These are phyloP conservation scores for Stachybotrys chartarum DNA, from an alignment of 2,329 filamentous ascomycete genomes.

Conservation along the genomic window DNA sequence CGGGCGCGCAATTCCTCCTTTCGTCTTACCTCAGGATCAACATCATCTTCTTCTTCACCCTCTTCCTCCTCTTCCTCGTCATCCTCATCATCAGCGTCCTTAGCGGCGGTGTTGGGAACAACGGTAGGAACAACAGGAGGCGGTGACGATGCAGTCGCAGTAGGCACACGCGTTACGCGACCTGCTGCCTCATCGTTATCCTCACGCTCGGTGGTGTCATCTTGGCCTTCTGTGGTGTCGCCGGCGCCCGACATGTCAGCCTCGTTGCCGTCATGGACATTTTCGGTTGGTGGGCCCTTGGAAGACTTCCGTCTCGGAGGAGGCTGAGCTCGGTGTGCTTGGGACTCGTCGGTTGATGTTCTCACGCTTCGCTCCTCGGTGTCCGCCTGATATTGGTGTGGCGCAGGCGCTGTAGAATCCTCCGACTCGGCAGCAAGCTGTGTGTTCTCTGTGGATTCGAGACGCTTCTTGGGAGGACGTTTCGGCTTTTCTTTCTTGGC, in stretches of 20 bases:
- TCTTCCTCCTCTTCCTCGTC: constrained; percentile 51
- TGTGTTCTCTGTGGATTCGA: constrained; percentile 33
- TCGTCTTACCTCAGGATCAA: constrained; percentile 79
- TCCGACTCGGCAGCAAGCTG: constrained; percentile 19
- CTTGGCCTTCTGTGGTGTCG: constrained; percentile 55
- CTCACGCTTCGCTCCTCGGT: constrained; percentile 40
- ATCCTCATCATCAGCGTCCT: constrained; percentile 67
- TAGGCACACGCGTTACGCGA: constrained; percentile 24
- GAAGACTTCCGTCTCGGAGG: constrained; percentile 47
- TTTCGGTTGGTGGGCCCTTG: constrained; percentile 33
- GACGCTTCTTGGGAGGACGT: constrained; percentile 60
- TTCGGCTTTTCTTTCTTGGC: constrained; percentile 86
- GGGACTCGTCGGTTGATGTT: constrained; percentile 41
- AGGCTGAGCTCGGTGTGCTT: constrained; percentile 27
- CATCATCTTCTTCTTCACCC: constrained; percentile 74
- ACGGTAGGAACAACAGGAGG: constrained; percentile 31
- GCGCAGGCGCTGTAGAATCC: constrained; percentile 23
- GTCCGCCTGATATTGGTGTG: background rate
- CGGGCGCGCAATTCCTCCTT: constrained; percentile 84
- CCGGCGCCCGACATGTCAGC: constrained; percentile 59
- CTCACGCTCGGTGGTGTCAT: constrained; percentile 62
- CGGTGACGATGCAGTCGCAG: constrained; percentile 12
- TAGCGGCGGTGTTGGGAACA: constrained; percentile 46
- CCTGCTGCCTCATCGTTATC: constrained; percentile 59
- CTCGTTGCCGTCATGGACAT: constrained; percentile 53